These are phyloP conservation scores for Brasilioporus rufonigricans DNA, from an alignment of 768 basidiomycete genomes.

Conservation along the genomic window DNA sequence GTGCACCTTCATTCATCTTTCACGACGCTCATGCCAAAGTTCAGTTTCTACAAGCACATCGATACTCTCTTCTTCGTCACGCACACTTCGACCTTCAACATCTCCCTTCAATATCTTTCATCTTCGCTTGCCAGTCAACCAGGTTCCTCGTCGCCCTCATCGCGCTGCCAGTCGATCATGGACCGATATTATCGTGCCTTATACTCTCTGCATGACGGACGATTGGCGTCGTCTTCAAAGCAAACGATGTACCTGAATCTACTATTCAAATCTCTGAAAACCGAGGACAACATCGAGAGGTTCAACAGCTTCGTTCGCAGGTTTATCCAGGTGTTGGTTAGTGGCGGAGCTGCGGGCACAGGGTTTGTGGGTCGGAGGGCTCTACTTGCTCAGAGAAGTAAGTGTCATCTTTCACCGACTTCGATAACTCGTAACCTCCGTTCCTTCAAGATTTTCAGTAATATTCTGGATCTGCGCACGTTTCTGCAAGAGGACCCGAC, in stretches of 20 bases:
- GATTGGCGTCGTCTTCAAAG: conserved; percentile 81
- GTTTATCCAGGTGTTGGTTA: conserved; percentile 75
- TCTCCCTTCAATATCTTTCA: conserved; percentile 84
- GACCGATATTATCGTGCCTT: conserved; percentile 80
- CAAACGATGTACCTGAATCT: conserved; percentile 97
- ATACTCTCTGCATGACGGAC: conserved; percentile 81
- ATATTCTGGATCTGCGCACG: conserved; percentile 43
- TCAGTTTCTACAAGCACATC: conserved; percentile 80
- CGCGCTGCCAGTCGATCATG: conserved; percentile 45
- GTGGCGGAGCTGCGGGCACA: conserved; percentile 68
- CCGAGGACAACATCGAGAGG: conserved; percentile 54
- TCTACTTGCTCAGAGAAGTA: conserved; percentile 90
- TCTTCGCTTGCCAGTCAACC: conserved; percentile 47
- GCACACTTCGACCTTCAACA: conserved; percentile 95
- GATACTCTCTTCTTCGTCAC: conserved; percentile 94
- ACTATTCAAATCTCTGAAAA: conserved; percentile 86
- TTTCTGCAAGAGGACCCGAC: conserved; percentile 40
- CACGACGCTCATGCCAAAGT: background rate
- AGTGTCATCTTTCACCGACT: conserved; percentile 17
- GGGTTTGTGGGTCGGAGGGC: conserved; percentile 88
- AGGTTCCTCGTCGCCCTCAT: conserved; percentile 39
- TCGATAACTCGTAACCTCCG: background rate
- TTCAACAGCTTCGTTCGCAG: conserved; percentile 80
- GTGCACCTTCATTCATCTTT: conserved; percentile 3
- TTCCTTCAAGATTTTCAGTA: conserved; percentile 46